A percentile compares a stretch with the other conserved stretches of the same genome.
These are phyloP conservation scores for Pouteria glomerata DNA, from an alignment of 148 eudicot species.

Conservation along the genomic window DNA sequence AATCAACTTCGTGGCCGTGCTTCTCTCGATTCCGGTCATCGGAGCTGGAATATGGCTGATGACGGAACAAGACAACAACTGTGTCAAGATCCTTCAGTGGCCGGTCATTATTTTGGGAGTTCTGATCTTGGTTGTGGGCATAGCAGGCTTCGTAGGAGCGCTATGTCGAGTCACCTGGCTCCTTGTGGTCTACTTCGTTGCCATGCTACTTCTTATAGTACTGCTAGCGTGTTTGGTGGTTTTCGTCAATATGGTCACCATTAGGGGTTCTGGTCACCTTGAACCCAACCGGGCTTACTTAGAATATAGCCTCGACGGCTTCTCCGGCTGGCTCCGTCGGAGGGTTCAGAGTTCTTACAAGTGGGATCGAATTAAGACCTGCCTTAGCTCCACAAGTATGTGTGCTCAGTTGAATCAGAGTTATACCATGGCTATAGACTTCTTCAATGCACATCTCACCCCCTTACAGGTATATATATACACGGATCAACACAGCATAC, in stretches of 20 bases:
- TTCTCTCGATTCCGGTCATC: conserved; percentile 71
- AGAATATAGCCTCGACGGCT: conserved; percentile 71
- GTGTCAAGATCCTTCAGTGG: conserved; percentile 72
- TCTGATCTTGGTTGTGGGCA: conserved; percentile 45
- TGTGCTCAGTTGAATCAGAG: conserved; percentile 77
- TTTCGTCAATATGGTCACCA: conserved; percentile 69
- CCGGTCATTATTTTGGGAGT: conserved; percentile 78
- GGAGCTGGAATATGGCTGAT: conserved; percentile 82
- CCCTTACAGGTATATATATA: conserved; percentile 64
- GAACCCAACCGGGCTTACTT: conserved; percentile 68
- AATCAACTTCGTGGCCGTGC: conserved; percentile 66
- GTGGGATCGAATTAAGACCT: conserved; percentile 70
- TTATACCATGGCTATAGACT: conserved; percentile 65
- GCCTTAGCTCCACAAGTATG: conserved; percentile 57
- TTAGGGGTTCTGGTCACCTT: conserved; percentile 61
- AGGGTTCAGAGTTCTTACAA: conserved; percentile 62
- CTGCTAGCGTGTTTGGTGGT: conserved; percentile 54
- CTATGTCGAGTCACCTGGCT: conserved; percentile 63
- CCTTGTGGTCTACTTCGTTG: conserved; percentile 56
- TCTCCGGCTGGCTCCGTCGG: conserved; percentile 55
- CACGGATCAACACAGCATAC: neutral
- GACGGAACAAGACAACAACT: conserved; percentile 53
- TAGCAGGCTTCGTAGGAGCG: conserved; percentile 71
- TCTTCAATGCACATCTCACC: conserved; percentile 68
- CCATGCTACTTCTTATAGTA: conserved; percentile 63